These are phyloP conservation scores for Rosa persica DNA, from an alignment of 306 rosid species.

Conservation along the genomic window DNA sequence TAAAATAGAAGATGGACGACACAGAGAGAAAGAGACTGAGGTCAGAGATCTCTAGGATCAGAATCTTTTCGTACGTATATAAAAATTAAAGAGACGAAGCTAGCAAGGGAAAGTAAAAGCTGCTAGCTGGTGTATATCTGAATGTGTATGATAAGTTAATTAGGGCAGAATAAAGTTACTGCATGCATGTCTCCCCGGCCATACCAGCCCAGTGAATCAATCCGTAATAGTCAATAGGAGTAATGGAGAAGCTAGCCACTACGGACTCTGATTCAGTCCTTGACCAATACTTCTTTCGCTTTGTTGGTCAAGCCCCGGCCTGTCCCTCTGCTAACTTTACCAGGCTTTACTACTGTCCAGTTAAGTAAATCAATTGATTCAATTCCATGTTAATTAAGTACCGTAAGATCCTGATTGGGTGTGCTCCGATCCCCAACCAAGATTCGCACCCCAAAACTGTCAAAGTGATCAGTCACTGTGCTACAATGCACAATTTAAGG, in stretches of 20 bases:
- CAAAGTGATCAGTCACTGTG: too few relatives aligned
- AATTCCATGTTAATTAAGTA: background rate
- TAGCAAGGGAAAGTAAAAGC: background rate
- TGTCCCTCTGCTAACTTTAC: background rate
- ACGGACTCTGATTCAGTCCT: background rate
- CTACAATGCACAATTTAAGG: too few relatives aligned
- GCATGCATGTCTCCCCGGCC: background rate
- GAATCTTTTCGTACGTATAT: background rate
- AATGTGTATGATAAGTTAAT: background rate
- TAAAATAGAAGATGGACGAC: background rate
- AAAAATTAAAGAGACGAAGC: background rate
- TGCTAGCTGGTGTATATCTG: background rate
- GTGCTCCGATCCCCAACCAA: too few relatives aligned
- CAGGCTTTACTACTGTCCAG: conserved; percentile 5
- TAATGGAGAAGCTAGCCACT: conserved; percentile 14
- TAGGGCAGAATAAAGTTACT: conserved; percentile 11
- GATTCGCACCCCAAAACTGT: too few relatives aligned
- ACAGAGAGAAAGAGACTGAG: too few relatives aligned
- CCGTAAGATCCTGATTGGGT: too few relatives aligned
- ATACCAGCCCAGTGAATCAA: background rate
- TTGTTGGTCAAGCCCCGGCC: conserved; percentile 13
- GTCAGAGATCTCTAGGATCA: background rate
- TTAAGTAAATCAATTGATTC: background rate
- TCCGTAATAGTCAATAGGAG: conserved; percentile 16
- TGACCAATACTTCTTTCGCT: background rate